phyloP scores from a whole-genome alignment of 257 asterid species.

The Scutellaria baicalensis region DNA sequence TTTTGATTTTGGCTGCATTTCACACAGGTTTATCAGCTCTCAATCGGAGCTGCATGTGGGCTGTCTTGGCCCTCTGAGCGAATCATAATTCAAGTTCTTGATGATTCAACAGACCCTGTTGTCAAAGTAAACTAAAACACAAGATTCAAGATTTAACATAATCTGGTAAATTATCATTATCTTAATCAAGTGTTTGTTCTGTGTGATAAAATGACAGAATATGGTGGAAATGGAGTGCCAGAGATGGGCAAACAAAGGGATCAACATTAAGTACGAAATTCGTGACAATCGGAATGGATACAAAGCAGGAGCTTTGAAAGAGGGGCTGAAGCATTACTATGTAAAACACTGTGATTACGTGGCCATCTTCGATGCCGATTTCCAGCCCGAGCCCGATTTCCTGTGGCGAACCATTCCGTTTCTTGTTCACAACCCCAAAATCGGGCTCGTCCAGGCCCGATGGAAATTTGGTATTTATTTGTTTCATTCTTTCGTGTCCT shows the following conservation, averaged over 20 bases:
- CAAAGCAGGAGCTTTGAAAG: constrained; percentile 91
- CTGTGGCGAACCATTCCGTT: constrained; percentile 78
- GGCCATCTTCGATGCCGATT: constrained; percentile 88
- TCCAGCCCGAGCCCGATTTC: constrained; percentile 92
- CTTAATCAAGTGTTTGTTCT: not conserved
- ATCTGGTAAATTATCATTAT: not conserved
- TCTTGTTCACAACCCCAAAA: constrained; percentile 66
- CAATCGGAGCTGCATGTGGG: constrained; percentile 97
- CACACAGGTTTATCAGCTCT: constrained; percentile 71
- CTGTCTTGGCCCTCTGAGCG: constrained; percentile 95
- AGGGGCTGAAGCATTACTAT: constrained; percentile 65
- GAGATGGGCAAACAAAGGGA: constrained; percentile 91
- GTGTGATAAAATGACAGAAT: constrained; percentile 33
- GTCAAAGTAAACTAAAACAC: constrained; percentile 33
- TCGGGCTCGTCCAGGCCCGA: constrained; percentile 89
- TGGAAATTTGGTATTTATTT: constrained; percentile 70
- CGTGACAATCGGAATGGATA: constrained; percentile 86
- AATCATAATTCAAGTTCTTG: constrained; percentile 79
- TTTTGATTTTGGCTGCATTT: not conserved
- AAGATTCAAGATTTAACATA: not conserved
- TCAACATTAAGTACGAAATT: constrained; percentile 82
- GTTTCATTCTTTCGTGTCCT: not conserved
- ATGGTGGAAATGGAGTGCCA: constrained; percentile 88
- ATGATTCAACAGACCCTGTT: constrained; percentile 81
- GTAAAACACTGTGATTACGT: constrained; percentile 82